These are phyloP conservation scores for Rhizophora apiculata DNA, from an alignment of 345 rosid genomes.

Conservation along the genomic window DNA sequence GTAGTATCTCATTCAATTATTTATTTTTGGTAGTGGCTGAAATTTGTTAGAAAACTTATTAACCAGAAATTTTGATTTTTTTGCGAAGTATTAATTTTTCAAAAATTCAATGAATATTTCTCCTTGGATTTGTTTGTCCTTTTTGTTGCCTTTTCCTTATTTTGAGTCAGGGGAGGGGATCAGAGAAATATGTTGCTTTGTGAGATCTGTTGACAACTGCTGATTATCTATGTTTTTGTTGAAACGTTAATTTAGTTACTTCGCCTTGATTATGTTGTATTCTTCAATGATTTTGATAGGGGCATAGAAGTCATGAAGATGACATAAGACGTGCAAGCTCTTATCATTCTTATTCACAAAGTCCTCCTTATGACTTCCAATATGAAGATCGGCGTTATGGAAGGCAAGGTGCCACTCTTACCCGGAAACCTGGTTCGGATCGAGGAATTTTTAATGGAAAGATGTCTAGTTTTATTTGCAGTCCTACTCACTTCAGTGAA, in stretches of 20 bases:
- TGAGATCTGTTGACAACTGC: not conserved
- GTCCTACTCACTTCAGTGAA: constrained; percentile 73
- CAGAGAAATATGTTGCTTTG: not conserved
- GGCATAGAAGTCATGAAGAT: constrained; percentile 51
- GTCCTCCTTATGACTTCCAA: constrained; percentile 97
- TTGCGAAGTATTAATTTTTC: too few relatives aligned
- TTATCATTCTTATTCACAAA: constrained; percentile 95
- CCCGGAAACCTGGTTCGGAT: constrained; percentile 94
- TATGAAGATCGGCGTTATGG: constrained; percentile 90
- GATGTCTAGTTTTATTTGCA: constrained; percentile 63
- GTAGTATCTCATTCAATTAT: not conserved
- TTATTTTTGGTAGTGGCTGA: too few relatives aligned
- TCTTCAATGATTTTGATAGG: constrained; percentile 49
- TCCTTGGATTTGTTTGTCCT: too few relatives aligned
- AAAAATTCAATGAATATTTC: too few relatives aligned
- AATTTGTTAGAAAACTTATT: too few relatives aligned
- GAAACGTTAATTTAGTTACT: constrained; percentile 12
- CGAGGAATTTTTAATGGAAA: constrained; percentile 57
- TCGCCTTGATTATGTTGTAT: constrained; percentile 15
- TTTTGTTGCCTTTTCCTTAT: not conserved
- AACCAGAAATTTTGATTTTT: too few relatives aligned
- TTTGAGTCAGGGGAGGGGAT: not conserved
- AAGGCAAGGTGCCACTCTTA: constrained; percentile 53
- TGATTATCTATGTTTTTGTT: constrained; percentile 1
- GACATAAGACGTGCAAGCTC: constrained; percentile 85